Evolutionary conservation across 1,284 basidiomycete species (phyloP), one percentile per base, ranked within the genome.

Genomic region (Sanguinoderma infundibulare): DNA sequence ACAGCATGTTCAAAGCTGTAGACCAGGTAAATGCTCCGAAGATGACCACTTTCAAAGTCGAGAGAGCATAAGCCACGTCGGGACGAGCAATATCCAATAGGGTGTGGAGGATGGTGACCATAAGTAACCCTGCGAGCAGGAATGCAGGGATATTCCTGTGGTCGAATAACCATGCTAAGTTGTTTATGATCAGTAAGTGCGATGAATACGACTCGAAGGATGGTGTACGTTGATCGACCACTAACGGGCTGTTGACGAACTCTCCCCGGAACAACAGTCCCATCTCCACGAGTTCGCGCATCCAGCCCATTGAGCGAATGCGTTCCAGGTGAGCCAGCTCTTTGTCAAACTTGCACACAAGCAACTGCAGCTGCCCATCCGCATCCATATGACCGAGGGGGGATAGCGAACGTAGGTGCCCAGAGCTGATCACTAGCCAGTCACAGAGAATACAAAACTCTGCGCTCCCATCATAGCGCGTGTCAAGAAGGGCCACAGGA

Each of bases 71-170:
- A 9, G 10, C 30, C 4, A 17, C n/a, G n/a, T 44, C 15, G 5
- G 38, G 36, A 17, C 36, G 34, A 4, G 53, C 39, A 14, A 55
- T 35, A 5, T 39, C 22, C 17, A 55, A 44, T 5, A 61, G 30
- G 8, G 49, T 39, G 24, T 61, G 60, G 12, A 61, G 40, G 34
- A 61, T 30, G 24, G 50, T 34, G 20, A 40, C 39, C 44, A 53
- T 55, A 12, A 61, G 26, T 6, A 61, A 32, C 4, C 35, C 55
- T 3, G 50, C 60, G 20, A 57, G 39, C 4, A 61, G n/a, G 24
- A 51, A 61, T 2, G 57, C 40, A 26, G 53, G 39, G 22, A 39
- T 20, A 26, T 14, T 26, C 20, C 17, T 39, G 22, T 17, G 3
- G 9, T 44, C 42, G 4, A 44, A 3, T 15, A 5, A 12, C 17